Conservation (phyloP, 768 basidiomycete genomes). For the Russula sp. region DNA sequence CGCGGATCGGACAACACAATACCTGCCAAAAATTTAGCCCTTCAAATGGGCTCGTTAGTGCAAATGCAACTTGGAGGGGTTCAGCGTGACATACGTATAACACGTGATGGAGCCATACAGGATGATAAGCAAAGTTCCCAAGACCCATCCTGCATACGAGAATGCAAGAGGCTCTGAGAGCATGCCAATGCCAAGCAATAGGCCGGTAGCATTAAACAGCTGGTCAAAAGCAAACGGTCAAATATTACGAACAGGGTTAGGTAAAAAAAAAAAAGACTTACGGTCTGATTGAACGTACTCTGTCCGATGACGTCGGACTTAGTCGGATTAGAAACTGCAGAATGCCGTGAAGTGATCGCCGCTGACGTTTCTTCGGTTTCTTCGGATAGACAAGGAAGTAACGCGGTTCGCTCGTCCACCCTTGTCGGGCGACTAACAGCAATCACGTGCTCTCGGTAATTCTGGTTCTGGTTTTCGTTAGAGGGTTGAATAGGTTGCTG, state of each 20-base stretch:
- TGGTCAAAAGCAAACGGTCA: slow-evolving; percentile 26
- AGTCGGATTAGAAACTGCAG: not conserved
- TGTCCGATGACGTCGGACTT: slow-evolving; percentile 6
- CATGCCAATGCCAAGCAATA: slow-evolving; percentile 84
- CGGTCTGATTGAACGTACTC: slow-evolving; percentile 28
- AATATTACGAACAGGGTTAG: not conserved
- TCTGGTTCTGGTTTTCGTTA: not conserved
- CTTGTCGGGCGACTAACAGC: not conserved
- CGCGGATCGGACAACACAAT: slow-evolving; percentile 66
- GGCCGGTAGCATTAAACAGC: slow-evolving; percentile 88
- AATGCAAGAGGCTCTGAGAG: slow-evolving; percentile 88
- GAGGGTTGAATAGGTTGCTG: not conserved
- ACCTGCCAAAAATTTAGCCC: slow-evolving; percentile 80
- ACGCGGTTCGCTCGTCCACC: slow-evolving; percentile 12
- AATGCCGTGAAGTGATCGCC: not conserved
- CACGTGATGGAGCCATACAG: slow-evolving; percentile 78
- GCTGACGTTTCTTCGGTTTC: not conserved
- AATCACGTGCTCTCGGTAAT: not conserved
- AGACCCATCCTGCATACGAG: slow-evolving; percentile 84
- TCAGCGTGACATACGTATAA: slow-evolving; percentile 63
- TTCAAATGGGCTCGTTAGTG: slow-evolving; percentile 29
- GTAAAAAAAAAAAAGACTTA: not conserved
- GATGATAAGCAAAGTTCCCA: slow-evolving; percentile 66
- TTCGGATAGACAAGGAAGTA: slow-evolving; percentile 10
- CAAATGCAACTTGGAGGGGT: not conserved